Conservation (phyloP, 2,329 filamentous ascomycete species). For the Dactylonectria estremocensis region DNA sequence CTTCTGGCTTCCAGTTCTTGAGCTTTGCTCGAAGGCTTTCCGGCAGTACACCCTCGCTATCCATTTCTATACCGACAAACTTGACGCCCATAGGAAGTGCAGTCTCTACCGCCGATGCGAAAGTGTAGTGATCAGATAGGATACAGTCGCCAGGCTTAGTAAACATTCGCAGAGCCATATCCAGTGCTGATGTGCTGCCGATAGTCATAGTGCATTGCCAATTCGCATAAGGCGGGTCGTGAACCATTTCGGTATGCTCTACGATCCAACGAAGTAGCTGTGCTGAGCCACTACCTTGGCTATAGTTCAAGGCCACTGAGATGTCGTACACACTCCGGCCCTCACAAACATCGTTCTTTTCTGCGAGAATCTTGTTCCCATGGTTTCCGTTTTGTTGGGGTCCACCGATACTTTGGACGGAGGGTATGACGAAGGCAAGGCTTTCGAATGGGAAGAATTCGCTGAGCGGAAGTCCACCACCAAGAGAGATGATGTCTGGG, state of each 20-base stretch:
- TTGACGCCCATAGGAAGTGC: too few species aligned
- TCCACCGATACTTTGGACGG: too few species aligned
- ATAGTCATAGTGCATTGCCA: slow-evolving; percentile 78
- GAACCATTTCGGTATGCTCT: slow-evolving; percentile 82
- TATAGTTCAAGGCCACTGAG: slow-evolving; percentile 77
- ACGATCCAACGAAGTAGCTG: slow-evolving; percentile 80
- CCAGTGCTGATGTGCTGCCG: slow-evolving; percentile 77
- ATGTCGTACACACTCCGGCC: background rate
- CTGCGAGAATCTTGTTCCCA: background rate
- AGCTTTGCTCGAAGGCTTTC: slow-evolving; percentile 72
- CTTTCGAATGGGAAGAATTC: slow-evolving; percentile 13
- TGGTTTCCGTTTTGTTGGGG: too few species aligned
- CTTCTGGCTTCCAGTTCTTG: slow-evolving; percentile 72
- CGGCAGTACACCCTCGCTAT: slow-evolving; percentile 67
- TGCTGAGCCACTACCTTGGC: slow-evolving; percentile 76
- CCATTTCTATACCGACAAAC: too few species aligned
- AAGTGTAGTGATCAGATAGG: too few species aligned
- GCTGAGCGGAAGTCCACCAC: background rate
- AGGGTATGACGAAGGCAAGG: background rate
- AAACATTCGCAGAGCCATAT: slow-evolving; percentile 77
- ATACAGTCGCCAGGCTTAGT: slow-evolving; percentile 74
- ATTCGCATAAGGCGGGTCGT: slow-evolving; percentile 79
- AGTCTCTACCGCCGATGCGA: too few species aligned
- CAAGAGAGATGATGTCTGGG: slow-evolving; percentile 7
- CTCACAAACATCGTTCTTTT: background rate